phyloP scores from a whole-genome alignment of 306 rosid genomes.

The Quercus mongolica region DNA sequence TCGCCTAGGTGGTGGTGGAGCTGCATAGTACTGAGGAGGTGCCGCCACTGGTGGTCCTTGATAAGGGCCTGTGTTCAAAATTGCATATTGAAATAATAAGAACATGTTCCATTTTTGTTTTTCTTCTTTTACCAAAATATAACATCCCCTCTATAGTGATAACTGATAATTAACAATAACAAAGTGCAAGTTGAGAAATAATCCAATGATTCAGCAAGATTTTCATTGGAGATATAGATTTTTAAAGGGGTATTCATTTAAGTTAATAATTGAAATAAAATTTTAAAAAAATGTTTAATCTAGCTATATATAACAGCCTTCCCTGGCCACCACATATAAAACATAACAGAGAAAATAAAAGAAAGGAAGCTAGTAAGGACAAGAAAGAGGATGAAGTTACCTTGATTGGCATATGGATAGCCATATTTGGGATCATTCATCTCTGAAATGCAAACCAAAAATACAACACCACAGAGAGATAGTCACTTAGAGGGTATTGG shows the following conservation, averaged over 20 bases:
- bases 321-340: neutral
- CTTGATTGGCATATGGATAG: slow-evolving; percentile 67
- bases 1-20: slow-evolving; percentile 42
- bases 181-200: neutral
- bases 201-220: neutral
- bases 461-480: slow-evolving; percentile 2
- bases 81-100: neutral
- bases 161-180: neutral
- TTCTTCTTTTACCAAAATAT: neutral
- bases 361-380: neutral
- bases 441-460: slow-evolving; percentile 6
- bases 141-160: neutral
- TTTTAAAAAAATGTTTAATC: too few relatives aligned
- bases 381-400: slow-evolving; percentile 21
- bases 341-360: neutral
- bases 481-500: slow-evolving; percentile 6
- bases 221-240: too few relatives aligned
- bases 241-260: too few relatives aligned
- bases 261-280: too few relatives aligned
- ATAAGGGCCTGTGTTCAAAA: slow-evolving; percentile 42
- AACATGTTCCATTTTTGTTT: neutral
- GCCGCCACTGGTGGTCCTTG: slow-evolving; percentile 65
- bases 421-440: slow-evolving; percentile 70
- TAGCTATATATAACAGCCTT: neutral
- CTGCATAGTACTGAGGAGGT: slow-evolving; percentile 64